Conservation (phyloP, 2,329 filamentous ascomycete genomes). For the Scedosporium boydii region DNA sequence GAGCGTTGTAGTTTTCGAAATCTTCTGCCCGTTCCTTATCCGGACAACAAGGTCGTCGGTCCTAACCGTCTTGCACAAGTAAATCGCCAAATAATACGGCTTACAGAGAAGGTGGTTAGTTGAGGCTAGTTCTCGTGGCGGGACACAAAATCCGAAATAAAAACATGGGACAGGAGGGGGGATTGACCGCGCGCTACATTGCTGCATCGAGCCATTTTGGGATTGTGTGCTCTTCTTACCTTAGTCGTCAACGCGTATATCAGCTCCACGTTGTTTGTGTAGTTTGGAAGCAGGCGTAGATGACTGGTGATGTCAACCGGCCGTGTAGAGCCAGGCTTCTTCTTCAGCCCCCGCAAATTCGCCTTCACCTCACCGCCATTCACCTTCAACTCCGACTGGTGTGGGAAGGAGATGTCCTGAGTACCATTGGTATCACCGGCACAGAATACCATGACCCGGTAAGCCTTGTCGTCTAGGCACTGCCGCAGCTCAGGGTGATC, state of each 20-base stretch:
- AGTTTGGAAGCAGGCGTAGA: slow-evolving; percentile 60
- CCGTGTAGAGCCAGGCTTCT: slow-evolving; percentile 88
- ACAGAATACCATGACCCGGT: slow-evolving; percentile 78
- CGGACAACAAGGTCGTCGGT: slow-evolving; percentile 61
- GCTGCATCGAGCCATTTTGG: background rate
- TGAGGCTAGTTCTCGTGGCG: background rate
- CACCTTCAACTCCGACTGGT: slow-evolving; percentile 85
- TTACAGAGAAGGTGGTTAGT: slow-evolving; percentile 23
- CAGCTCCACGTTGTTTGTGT: slow-evolving; percentile 70
- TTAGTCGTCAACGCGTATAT: slow-evolving; percentile 89
- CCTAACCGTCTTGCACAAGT: slow-evolving; percentile 64
- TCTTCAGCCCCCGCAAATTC: slow-evolving; percentile 92
- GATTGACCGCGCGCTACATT: no score
- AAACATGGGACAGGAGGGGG: background rate
- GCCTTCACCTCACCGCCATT: slow-evolving; percentile 82
- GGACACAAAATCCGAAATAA: slow-evolving; percentile 10
- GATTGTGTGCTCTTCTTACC: slow-evolving; percentile 41
- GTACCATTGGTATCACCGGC: slow-evolving; percentile 51
- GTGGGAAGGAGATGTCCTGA: slow-evolving; percentile 80
- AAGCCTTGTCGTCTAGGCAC: slow-evolving; percentile 49
- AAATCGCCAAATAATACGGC: slow-evolving; percentile 65
- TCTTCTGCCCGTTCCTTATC: slow-evolving; percentile 59
- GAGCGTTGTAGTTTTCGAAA: slow-evolving; percentile 74
- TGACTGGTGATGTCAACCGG: slow-evolving; percentile 82
- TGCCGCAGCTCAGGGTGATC: slow-evolving; percentile 42